These are phyloP conservation scores for Pseudoperonospora humuli DNA, from an alignment of 352 stramenopile species.

Conservation along the genomic window DNA sequence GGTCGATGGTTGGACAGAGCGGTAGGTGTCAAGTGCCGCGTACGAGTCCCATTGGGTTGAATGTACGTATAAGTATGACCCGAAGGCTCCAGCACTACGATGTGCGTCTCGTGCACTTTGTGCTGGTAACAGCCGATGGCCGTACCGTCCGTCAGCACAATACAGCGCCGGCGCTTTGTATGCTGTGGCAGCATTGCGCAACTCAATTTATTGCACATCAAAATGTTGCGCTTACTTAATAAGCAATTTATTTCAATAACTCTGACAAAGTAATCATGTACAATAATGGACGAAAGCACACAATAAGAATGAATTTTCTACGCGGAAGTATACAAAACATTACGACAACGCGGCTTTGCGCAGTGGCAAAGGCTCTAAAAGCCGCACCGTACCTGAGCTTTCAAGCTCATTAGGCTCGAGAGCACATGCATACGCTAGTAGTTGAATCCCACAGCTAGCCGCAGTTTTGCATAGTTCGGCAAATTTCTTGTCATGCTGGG, in stretches of 20 bases:
- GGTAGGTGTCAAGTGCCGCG: slow-evolving; percentile 54
- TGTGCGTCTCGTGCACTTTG: slow-evolving; percentile 43
- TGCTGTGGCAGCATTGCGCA: slow-evolving; percentile 5
- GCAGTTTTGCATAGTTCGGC: slow-evolving; percentile 47
- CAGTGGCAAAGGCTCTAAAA: slow-evolving; percentile 35
- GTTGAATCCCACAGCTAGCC: slow-evolving; percentile 37
- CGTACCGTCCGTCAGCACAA: slow-evolving; percentile 49
- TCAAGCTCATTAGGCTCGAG: slow-evolving; percentile 40
- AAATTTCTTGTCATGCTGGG: slow-evolving; percentile 59
- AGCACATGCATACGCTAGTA: slow-evolving; percentile 51
- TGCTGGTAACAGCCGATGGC: slow-evolving; percentile 38
- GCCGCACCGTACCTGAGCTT: slow-evolving; percentile 25
- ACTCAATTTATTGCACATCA: no score
- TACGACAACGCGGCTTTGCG: slow-evolving; percentile 8
- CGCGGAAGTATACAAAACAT: no score
- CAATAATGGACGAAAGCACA: no score
- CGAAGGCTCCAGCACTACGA: slow-evolving; percentile 49
- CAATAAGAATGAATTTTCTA: no score
- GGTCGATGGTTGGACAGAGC: slow-evolving; percentile 36
- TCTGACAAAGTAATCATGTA: no score
- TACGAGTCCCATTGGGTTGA: slow-evolving; percentile 31
- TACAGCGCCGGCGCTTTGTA: slow-evolving; percentile 25
- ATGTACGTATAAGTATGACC: slow-evolving; percentile 58
- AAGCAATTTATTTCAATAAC: no score
- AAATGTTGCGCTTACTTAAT: no score